Base-by-base conservation (phyloP, 306 rosid species). In the Citrullus amarus region DNA sequence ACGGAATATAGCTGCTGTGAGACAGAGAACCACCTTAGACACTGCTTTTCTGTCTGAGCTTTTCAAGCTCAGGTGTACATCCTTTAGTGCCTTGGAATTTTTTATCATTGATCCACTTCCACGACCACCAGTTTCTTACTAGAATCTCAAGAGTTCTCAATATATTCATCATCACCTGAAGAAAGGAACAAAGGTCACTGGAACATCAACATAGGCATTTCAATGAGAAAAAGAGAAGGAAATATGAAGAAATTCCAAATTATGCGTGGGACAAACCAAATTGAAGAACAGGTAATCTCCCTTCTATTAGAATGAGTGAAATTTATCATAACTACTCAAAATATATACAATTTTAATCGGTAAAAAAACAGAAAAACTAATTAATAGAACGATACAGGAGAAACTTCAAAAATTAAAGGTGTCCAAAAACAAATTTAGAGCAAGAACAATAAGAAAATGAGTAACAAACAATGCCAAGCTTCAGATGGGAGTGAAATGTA, bases 11-110 rank as follows among this genome's bases (percentile, higher is more conserved):
- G 78, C 30, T 15, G 14, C 46, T 53, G 10, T 51, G 78, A 53
- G 48, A 17, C 77, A 53, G 17, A 48, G 9, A 17, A 74, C 78
- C 83, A 94, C 98, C 98, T 92, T 95, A 71, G 98, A 89, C 80
- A 95, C 91, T 75, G 97, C 97, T 82, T 92, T 92, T 95, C 84
- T 95, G 99, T 59, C 97, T 75, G 71, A 95, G 97, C 77, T 92
- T 95, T 85, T 92, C 99, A 81, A 95, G 93, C 85, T 95, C 97
- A 1, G 99, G 99, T 92, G 97, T 81, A 92, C 96, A 86, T 95
- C 99, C 83, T 95, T 95, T 53, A 92, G 89, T 77, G 99, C 99
- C 83, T 95, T 91, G 79, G 99, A 88, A 83, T 85, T 87, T 86
- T 91, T 95, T 81, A 92, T 94, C 92, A 90, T 87, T 58, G 87